Evolutionary conservation across 371 early-diverging fungal species (phyloP).

Genomic region (Furculomyces boomerangus): DNA sequence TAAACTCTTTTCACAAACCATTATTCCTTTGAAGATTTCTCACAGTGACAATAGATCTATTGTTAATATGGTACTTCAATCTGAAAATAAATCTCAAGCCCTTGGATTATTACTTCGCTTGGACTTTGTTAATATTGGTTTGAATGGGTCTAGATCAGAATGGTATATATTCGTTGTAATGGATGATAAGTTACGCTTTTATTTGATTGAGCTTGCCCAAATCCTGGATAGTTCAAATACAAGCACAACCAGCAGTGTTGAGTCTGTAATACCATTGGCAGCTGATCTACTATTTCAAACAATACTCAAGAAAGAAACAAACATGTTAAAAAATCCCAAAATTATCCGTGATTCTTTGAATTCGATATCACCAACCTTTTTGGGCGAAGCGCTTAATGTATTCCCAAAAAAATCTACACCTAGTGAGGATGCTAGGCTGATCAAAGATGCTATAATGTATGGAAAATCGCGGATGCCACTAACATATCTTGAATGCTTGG

Average conservation of each 20-base stretch:
- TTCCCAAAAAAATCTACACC: background rate
- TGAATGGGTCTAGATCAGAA: conserved; percentile 4
- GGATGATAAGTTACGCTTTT: conserved; percentile 19
- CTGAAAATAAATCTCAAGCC: background rate
- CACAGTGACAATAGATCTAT: conserved; percentile 16
- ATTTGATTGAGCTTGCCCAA: conserved; percentile 15
- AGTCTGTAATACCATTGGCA: conserved; percentile 14
- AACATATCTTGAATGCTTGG: conserved; percentile 19
- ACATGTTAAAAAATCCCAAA: conserved; percentile 7
- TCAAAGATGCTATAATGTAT: conserved; percentile 16
- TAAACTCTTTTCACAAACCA: conserved; percentile 7
- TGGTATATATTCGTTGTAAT: conserved; percentile 22
- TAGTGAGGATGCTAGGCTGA: conserved; percentile 11
- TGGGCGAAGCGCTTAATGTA: background rate
- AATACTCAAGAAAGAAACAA: conserved; percentile 15
- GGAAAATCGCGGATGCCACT: conserved; percentile 19
- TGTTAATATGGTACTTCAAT: conserved; percentile 6
- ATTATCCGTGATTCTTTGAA: background rate
- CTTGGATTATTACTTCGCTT: background rate
- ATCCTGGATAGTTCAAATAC: conserved; percentile 7
- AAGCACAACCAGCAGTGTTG: conserved; percentile 7
- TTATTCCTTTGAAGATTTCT: conserved; percentile 20
- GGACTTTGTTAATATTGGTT: background rate
- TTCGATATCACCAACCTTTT: background rate
- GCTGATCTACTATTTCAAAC: conserved; percentile 21